A percentile compares a stretch with the other conserved stretches of the same genome.
phyloP scores from a whole-genome alignment of 257 asterid genomes.

The Rhazya stricta region DNA sequence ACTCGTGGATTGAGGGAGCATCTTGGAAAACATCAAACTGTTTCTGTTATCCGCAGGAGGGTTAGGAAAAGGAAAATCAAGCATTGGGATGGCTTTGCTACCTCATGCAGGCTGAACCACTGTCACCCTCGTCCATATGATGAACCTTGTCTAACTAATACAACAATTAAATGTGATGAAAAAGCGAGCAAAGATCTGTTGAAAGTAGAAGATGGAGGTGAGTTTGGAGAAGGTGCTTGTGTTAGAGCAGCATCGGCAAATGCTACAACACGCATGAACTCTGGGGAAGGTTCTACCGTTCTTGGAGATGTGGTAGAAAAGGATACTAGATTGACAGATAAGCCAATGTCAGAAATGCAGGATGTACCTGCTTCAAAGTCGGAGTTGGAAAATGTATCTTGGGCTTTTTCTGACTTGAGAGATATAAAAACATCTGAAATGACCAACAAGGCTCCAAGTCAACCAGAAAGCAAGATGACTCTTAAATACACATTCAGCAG shows the following conservation, averaged over 20 bases:
- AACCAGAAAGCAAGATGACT: conserved; percentile 15
- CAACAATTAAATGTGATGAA: conserved; percentile 16
- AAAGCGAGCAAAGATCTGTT: conserved; percentile 20
- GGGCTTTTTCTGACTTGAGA: conserved; percentile 19
- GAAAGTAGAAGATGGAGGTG: conserved; percentile 20
- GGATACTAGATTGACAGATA: conserved; percentile 31
- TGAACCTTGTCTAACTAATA: conserved; percentile 24
- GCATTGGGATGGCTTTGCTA: conserved; percentile 39
- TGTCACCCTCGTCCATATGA: conserved; percentile 26
- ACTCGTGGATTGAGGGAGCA: conserved; percentile 26
- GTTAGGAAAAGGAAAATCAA: conserved; percentile 55
- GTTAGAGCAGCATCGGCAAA: conserved; percentile 10
- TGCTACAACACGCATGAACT: conserved; percentile 1
- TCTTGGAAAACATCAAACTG: conserved; percentile 21
- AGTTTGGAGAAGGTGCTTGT: conserved; percentile 17
- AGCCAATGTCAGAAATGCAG: conserved; percentile 24
- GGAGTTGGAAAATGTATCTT: conserved; percentile 28
- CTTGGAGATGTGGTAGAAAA: conserved; percentile 11
- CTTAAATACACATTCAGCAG: conserved; percentile 38
- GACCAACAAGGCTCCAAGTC: conserved; percentile 11
- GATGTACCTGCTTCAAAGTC: conserved; percentile 27
- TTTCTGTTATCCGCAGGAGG: conserved; percentile 55
- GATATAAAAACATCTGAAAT: conserved; percentile 18
- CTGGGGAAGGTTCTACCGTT: conserved; percentile 9
- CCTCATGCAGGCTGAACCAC: conserved; percentile 28